Evolutionary conservation across 345 rosid species (phyloP).

Genomic region (Citrus glauca): DNA sequence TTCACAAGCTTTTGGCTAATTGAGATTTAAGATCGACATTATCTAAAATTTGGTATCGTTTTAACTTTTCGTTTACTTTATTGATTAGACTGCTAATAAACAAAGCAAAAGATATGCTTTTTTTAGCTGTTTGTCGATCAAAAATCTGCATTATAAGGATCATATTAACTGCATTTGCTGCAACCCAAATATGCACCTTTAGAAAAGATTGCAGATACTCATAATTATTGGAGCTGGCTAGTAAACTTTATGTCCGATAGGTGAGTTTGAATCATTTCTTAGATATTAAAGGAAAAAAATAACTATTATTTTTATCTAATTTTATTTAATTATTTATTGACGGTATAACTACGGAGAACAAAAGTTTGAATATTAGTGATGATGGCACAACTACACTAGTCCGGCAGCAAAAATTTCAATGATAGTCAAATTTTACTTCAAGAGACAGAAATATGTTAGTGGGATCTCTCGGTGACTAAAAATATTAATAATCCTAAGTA

Average conservation of each 20-base stretch:
- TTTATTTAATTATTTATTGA: too few relatives aligned
- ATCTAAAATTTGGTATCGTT: background rate
- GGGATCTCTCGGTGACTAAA: too few relatives aligned
- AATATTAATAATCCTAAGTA: too few relatives aligned
- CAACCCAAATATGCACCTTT: background rate
- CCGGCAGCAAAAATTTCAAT: too few relatives aligned
- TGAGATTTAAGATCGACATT: background rate
- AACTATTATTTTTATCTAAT: too few relatives aligned
- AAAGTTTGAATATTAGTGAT: too few relatives aligned
- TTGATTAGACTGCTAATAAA: conserved; percentile 9
- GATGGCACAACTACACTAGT: too few relatives aligned
- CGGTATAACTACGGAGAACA: too few relatives aligned
- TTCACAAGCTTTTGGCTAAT: conserved; percentile 11
- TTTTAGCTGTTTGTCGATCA: background rate
- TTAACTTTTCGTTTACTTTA: background rate
- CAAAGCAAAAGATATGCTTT: background rate
- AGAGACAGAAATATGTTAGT: too few relatives aligned
- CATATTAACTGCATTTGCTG: background rate
- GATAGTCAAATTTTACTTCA: too few relatives aligned
- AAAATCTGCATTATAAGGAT: background rate
- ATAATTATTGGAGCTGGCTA: background rate
- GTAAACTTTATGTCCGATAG: background rate
- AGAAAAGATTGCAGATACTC: background rate
- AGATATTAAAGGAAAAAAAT: too few relatives aligned
- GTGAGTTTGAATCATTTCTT: background rate